Evolutionary conservation across 495 filamentous ascomycete genomes (phyloP).

Genomic region (Penicillium canescens): DNA sequence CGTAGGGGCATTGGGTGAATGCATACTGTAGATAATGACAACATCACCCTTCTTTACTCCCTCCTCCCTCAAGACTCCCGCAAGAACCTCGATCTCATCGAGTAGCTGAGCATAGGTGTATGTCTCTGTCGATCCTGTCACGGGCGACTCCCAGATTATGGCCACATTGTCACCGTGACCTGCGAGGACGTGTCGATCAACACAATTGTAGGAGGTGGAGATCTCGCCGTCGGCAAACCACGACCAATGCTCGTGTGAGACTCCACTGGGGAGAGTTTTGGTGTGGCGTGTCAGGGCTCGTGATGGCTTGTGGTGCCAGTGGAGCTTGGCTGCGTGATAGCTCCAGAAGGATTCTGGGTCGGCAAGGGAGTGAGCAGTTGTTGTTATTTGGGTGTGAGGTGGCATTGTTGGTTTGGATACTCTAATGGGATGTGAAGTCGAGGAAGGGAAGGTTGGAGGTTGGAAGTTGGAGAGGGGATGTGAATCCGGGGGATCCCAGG

Average conservation of each 20-base stretch:
- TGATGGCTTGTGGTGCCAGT: slow-evolving; percentile 76
- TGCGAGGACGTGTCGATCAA: slow-evolving; percentile 80
- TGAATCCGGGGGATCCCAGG: no score
- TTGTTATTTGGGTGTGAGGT: slow-evolving; percentile 39
- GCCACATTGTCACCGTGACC: slow-evolving; percentile 72
- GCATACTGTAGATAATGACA: slow-evolving; percentile 87
- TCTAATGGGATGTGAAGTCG: background rate
- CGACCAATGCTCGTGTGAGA: slow-evolving; percentile 63
- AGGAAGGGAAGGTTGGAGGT: background rate
- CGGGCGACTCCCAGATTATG: slow-evolving; percentile 86
- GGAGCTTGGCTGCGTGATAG: slow-evolving; percentile 67
- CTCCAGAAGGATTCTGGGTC: slow-evolving; percentile 76
- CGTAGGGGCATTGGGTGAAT: background rate
- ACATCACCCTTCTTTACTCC: slow-evolving; percentile 85
- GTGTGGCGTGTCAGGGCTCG: slow-evolving; percentile 39
- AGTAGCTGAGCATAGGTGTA: slow-evolving; percentile 75
- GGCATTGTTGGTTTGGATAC: slow-evolving; percentile 10
- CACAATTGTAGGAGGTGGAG: slow-evolving; percentile 86
- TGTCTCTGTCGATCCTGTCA: slow-evolving; percentile 70
- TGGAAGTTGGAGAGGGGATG: background rate
- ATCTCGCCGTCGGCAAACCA: slow-evolving; percentile 92
- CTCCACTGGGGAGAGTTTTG: slow-evolving; percentile 50
- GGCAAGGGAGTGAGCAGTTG: slow-evolving; percentile 39
- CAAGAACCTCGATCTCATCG: slow-evolving; percentile 80
- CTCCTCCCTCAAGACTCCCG: slow-evolving; percentile 79